A percentile compares a stretch with the other conserved stretches of the same genome.
These are phyloP conservation scores for Hypoxylon sp. DNA, from an alignment of 2,329 filamentous ascomycete species.

Conservation along the genomic window DNA sequence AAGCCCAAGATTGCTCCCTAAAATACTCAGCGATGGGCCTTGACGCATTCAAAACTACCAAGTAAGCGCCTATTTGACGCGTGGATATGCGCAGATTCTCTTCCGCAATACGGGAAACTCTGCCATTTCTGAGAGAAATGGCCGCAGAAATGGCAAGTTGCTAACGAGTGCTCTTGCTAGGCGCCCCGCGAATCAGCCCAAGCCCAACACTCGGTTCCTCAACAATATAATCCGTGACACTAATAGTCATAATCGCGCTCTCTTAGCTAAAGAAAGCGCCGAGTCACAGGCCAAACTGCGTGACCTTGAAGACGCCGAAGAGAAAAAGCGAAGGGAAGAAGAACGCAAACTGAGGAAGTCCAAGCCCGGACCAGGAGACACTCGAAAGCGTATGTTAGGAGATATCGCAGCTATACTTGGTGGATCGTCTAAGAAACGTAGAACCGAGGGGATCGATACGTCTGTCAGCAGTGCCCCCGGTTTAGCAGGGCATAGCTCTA, in stretches of 20 bases:
- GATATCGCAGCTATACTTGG: conserved; percentile 72
- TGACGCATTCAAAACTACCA: conserved; percentile 70
- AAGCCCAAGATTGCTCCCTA: conserved; percentile 80
- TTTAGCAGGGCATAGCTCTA: conserved; percentile 22
- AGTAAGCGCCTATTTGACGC: conserved; percentile 58
- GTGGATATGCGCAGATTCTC: conserved; percentile 22
- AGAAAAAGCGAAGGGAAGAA: conserved; percentile 57
- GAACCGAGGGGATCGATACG: conserved; percentile 44
- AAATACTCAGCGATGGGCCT: conserved; percentile 83
- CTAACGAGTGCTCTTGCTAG: conserved; percentile 58
- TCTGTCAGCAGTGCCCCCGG: conserved; percentile 22
- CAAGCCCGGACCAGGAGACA: conserved; percentile 65
- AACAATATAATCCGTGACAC: conserved; percentile 90
- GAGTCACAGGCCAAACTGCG: conserved; percentile 81
- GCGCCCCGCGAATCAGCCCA: conserved; percentile 75
- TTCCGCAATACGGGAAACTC: conserved; percentile 2
- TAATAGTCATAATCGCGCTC: conserved; percentile 87
- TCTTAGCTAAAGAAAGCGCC: conserved; percentile 86
- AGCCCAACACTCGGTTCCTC: conserved; percentile 92
- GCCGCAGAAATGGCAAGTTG: conserved; percentile 15
- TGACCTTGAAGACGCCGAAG: conserved; percentile 67
- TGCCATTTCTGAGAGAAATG: not conserved
- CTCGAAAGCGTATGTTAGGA: conserved; percentile 71
- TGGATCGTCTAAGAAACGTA: conserved; percentile 59
- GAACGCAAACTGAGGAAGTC: conserved; percentile 56